Conservation (phyloP, 2,329 filamentous ascomycete genomes). For the Myotisia sp. region DNA sequence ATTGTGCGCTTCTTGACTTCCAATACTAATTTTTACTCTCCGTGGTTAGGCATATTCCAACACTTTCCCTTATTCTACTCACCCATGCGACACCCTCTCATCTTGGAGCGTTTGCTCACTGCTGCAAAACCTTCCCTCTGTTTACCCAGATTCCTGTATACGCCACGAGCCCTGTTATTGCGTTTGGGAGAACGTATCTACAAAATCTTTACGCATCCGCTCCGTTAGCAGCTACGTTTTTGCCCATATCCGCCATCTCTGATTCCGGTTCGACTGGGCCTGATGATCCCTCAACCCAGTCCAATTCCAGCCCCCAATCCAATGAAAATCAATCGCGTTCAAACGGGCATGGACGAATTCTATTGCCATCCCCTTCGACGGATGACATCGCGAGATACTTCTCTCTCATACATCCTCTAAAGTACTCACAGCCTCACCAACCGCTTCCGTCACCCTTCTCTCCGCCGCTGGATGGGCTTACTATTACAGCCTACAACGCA, state of each 20-base stretch:
- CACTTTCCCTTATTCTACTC: slow-evolving; percentile 80
- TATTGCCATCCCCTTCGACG: slow-evolving; percentile 56
- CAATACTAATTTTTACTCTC: not conserved
- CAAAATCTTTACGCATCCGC: slow-evolving; percentile 88
- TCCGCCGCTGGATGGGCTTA: slow-evolving; percentile 76
- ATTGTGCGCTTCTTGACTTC: not conserved
- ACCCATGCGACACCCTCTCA: slow-evolving; percentile 88
- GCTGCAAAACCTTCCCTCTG: slow-evolving; percentile 87
- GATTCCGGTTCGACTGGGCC: slow-evolving; percentile 20
- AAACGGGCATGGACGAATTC: slow-evolving; percentile 29
- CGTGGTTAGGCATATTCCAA: slow-evolving; percentile 60
- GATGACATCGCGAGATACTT: slow-evolving; percentile 93
- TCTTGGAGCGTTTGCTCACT: slow-evolving; percentile 85
- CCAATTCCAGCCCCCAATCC: slow-evolving; percentile 13
- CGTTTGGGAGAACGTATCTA: slow-evolving; percentile 75
- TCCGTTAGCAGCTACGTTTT: slow-evolving; percentile 71
- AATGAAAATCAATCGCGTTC: slow-evolving; percentile 10
- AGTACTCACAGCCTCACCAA: slow-evolving; percentile 93
- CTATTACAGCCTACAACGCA: slow-evolving; percentile 91
- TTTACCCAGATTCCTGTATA: slow-evolving; percentile 91
- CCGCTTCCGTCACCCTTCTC: slow-evolving; percentile 76
- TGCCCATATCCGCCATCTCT: slow-evolving; percentile 54
- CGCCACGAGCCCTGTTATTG: slow-evolving; percentile 83
- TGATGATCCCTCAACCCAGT: slow-evolving; percentile 17
- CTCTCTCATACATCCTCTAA: slow-evolving; percentile 74